Conservation (phyloP, 176 grass and related monocot genomes). For the Carex parvula region DNA sequence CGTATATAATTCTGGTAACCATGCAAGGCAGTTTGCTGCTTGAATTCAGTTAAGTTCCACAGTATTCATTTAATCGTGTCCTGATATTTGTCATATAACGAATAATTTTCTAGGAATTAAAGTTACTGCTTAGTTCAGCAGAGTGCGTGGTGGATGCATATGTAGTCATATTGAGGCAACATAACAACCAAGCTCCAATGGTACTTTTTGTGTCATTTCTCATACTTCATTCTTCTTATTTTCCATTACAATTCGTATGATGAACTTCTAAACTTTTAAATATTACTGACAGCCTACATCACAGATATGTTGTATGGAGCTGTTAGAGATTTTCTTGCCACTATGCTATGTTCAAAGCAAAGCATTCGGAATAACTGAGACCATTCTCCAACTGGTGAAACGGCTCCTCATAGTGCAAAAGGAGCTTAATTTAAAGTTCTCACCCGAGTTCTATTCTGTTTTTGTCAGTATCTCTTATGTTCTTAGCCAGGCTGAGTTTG, state of each 20-base stretch:
- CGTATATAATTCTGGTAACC: background rate
- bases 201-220: constrained; percentile 32
- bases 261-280: constrained; percentile 26
- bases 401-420: constrained; percentile 62
- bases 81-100: constrained; percentile 1
- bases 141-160: constrained; percentile 76
- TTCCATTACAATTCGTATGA: background rate
- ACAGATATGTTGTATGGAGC: constrained; percentile 39
- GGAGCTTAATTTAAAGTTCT: constrained; percentile 55
- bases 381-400: constrained; percentile 57
- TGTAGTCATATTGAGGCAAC: constrained; percentile 67
- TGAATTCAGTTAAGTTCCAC: background rate
- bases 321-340: constrained; percentile 63
- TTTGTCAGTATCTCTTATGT: constrained; percentile 57
- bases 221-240: constrained; percentile 15
- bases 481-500: constrained; percentile 68
- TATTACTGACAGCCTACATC: constrained; percentile 48
- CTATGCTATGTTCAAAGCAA: constrained; percentile 49
- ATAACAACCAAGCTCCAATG: constrained; percentile 36
- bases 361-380: constrained; percentile 43
- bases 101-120: constrained; percentile 46
- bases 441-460: constrained; percentile 46
- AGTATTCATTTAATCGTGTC: background rate
- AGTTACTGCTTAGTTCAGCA: constrained; percentile 52
- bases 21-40: background rate